A percentile compares a stretch with the other conserved stretches of the same genome.
Conservation (phyloP, 2,329 filamentous ascomycete genomes). For the Microdochium nivale region DNA sequence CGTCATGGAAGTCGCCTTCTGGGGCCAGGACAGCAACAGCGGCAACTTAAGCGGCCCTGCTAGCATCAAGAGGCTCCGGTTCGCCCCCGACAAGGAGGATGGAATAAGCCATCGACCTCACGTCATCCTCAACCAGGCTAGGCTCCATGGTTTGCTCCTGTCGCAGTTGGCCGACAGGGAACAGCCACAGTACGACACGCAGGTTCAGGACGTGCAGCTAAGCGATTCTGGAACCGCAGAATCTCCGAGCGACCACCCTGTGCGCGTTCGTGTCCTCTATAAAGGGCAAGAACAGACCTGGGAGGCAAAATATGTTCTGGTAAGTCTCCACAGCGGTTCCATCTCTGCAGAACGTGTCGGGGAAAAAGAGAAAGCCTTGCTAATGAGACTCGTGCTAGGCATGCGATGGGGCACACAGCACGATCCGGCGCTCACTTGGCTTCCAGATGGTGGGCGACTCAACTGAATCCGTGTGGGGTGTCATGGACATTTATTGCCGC, state of each 20-base stretch:
- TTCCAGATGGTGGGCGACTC: constrained; percentile 44
- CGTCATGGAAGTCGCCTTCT: constrained; percentile 49
- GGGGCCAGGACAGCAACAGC: constrained; percentile 26
- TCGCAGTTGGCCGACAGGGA: constrained; percentile 37
- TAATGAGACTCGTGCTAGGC: constrained; percentile 12
- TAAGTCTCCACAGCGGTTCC: constrained; percentile 23
- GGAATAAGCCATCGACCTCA: constrained; percentile 45
- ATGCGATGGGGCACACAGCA: constrained; percentile 42
- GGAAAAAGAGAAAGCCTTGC: neutral
- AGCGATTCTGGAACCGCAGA: constrained; percentile 29
- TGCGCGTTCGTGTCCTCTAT: constrained; percentile 32
- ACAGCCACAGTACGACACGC: constrained; percentile 40
- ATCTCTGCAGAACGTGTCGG: too few species aligned
- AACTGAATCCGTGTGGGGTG: constrained; percentile 16
- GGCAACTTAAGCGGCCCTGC: constrained; percentile 13
- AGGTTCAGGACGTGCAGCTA: constrained; percentile 40
- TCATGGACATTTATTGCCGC: constrained; percentile 43
- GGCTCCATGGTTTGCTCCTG: constrained; percentile 41
- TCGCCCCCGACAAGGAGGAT: constrained; percentile 43
- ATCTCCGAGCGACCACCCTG: constrained; percentile 26
- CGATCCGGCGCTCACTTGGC: constrained; percentile 38
- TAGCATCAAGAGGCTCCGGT: constrained; percentile 35
- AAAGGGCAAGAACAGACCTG: constrained; percentile 29
- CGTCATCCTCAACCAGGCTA: constrained; percentile 48
- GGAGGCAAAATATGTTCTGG: constrained; percentile 41